Percentiles rank a stretch among this genome's conserved stretches.
Evolutionary conservation across 2,329 filamentous ascomycete genomes (phyloP).

Genomic region (Monilinia fructicola): DNA sequence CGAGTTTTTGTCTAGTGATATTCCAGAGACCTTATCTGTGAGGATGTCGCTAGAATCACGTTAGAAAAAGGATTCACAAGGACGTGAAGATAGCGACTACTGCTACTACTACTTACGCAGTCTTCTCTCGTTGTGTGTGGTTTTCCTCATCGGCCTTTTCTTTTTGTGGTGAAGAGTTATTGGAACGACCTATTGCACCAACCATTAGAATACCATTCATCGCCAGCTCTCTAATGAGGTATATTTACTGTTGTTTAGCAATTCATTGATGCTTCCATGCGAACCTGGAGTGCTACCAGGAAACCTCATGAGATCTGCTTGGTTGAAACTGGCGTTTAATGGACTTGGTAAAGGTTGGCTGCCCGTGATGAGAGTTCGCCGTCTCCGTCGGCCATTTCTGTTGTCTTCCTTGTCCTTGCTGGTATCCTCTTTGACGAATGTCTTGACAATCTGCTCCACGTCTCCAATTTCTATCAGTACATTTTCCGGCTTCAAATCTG

Average conservation of each 20-base stretch:
- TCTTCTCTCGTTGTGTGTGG: constrained; percentile 87
- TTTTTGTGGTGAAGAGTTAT: constrained; percentile 51
- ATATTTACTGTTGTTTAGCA: constrained; percentile 74
- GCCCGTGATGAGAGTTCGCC: constrained; percentile 92
- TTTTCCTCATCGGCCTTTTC: constrained; percentile 55
- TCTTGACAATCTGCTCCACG: constrained; percentile 97
- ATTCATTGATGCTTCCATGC: constrained; percentile 77
- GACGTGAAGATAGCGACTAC: constrained; percentile 6
- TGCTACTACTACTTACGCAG: constrained; percentile 75
- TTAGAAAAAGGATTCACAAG: constrained; percentile 24
- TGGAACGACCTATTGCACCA: constrained; percentile 50
- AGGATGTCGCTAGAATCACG: constrained; percentile 69
- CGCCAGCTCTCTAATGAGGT: constrained; percentile 42
- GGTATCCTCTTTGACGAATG: constrained; percentile 80
- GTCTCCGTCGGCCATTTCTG: constrained; percentile 82
- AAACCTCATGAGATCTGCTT: constrained; percentile 65
- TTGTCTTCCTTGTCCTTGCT: constrained; percentile 74
- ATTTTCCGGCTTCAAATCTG: constrained; percentile 95
- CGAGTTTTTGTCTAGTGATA: constrained; percentile 77
- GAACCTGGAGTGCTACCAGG: constrained; percentile 58
- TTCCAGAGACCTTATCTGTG: constrained; percentile 89
- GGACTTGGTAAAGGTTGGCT: constrained; percentile 95
- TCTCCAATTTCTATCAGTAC: constrained; percentile 98
- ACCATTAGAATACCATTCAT: constrained; percentile 51
- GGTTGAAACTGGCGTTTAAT: constrained; percentile 86